Evolutionary conservation across 1,284 basidiomycete species (phyloP).

Genomic region (Ustilago lituana): DNA sequence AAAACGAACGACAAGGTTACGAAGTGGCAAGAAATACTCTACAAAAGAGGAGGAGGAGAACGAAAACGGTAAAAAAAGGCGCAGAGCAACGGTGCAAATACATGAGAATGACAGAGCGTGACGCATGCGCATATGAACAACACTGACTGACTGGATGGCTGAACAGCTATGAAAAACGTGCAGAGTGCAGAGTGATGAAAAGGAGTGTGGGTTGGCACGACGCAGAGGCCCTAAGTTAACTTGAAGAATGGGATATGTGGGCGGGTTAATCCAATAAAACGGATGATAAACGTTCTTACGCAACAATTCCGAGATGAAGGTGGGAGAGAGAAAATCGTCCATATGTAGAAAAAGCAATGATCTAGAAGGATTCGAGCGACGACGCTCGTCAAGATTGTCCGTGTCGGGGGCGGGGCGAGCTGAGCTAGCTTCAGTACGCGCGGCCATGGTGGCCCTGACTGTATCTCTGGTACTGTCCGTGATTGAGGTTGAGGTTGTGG

Average conservation of each 20-base stretch:
- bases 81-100: conserved; percentile 3
- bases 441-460: conserved; percentile 8
- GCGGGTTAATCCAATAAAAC: neutral
- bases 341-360: conserved; percentile 3
- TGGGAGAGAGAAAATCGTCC: conserved; percentile 16
- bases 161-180: too few species aligned
- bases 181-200: too few species aligned
- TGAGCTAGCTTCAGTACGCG: conserved; percentile 27
- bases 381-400: too few species aligned
- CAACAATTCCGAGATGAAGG: conserved; percentile 8
- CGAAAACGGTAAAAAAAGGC: conserved; percentile 1
- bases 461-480: conserved; percentile 1
- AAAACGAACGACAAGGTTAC: conserved; percentile 16
- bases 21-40: conserved; percentile 14
- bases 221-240: too few species aligned
- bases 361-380: too few species aligned
- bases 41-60: conserved; percentile 13
- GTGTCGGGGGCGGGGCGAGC: too few species aligned
- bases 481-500: neutral
- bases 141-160: neutral
- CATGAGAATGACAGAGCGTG: conserved; percentile 5
- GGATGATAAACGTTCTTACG: neutral
- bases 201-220: too few species aligned
- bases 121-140: neutral
- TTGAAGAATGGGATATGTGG: conserved; percentile 12